These are phyloP conservation scores for Yamadazyma atlantica DNA, from an alignment of 1,139 yeast genomes.

Conservation along the genomic window DNA sequence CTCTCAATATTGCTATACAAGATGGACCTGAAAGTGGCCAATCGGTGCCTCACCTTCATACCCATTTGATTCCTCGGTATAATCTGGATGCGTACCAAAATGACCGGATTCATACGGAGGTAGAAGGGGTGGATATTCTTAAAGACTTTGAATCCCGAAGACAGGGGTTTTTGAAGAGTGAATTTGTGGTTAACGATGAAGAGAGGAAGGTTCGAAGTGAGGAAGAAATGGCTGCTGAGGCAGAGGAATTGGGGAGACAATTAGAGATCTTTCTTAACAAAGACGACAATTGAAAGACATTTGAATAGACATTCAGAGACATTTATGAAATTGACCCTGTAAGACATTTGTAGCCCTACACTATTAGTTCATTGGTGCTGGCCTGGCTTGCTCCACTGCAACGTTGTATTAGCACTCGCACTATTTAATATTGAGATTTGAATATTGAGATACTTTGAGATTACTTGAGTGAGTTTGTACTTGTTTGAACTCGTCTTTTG, in stretches of 20 bases:
- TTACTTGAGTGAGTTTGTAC: too few species aligned
- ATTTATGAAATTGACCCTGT: too few species aligned
- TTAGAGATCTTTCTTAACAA: constrained; percentile 35
- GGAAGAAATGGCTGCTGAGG: constrained; percentile 68
- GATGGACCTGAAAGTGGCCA: constrained; percentile 98
- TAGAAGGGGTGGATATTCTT: constrained; percentile 50
- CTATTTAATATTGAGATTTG: too few species aligned
- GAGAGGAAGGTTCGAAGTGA: constrained; percentile 51
- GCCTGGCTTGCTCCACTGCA: too few species aligned
- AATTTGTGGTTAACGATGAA: constrained; percentile 27
- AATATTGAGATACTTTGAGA: too few species aligned
- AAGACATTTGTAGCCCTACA: too few species aligned
- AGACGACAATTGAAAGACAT: too few species aligned
- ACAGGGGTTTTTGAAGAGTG: constrained; percentile 15
- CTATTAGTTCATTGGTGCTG: too few species aligned
- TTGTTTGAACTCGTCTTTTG: too few species aligned
- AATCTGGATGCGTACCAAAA: constrained; percentile 68
- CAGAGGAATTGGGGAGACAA: constrained; percentile 47
- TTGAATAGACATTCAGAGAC: too few species aligned
- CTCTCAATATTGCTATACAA: constrained; percentile 86
- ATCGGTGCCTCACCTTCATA: constrained; percentile 88
- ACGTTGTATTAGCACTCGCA: too few species aligned
- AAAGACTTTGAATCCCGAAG: constrained; percentile 33
- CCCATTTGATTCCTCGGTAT: constrained; percentile 86
- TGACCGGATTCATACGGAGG: constrained; percentile 53